Percentiles rank a stretch among this genome's conserved stretches.
These are phyloP conservation scores for Hemileccinum rubropunctum DNA, from an alignment of 768 basidiomycete genomes.

Conservation along the genomic window DNA sequence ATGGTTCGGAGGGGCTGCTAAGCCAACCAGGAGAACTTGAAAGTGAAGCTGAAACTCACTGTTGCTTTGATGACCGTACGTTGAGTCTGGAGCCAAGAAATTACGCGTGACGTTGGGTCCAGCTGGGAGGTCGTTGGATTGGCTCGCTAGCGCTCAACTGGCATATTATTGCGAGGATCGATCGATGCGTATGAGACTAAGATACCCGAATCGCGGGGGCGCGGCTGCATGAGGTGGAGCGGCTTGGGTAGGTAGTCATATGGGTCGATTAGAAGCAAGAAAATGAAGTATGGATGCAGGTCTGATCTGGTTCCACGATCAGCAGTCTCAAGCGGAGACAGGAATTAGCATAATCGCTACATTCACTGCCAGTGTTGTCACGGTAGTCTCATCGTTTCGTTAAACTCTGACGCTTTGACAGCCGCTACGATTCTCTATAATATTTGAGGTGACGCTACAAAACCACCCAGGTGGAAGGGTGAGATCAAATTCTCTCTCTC, in stretches of 20 bases:
- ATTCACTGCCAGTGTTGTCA: too few relatives aligned
- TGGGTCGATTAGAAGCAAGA: too few relatives aligned
- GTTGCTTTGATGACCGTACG: slow-evolving; percentile 10
- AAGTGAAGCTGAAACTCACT: background rate
- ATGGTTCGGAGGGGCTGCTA: background rate
- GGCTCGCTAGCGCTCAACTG: slow-evolving; percentile 9
- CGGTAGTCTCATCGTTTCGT: too few relatives aligned
- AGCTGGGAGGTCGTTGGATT: background rate
- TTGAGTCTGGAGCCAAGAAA: slow-evolving; percentile 6
- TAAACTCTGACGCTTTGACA: background rate
- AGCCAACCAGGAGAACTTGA: background rate
- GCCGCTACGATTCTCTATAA: background rate
- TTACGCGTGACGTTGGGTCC: background rate
- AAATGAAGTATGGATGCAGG: too few relatives aligned
- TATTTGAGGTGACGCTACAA: background rate
- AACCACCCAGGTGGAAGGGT: background rate
- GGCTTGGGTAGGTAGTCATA: background rate
- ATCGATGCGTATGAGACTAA: slow-evolving; percentile 1
- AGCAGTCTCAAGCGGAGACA: too few relatives aligned
- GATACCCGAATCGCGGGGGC: background rate
- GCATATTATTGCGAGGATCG: slow-evolving; percentile 12
- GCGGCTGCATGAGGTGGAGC: background rate
- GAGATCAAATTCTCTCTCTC: background rate
- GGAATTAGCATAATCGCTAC: too few relatives aligned
- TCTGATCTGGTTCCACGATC: too few relatives aligned